Base-by-base conservation (phyloP, 495 filamentous ascomycete genomes). In the Aspergillus diversus region DNA sequence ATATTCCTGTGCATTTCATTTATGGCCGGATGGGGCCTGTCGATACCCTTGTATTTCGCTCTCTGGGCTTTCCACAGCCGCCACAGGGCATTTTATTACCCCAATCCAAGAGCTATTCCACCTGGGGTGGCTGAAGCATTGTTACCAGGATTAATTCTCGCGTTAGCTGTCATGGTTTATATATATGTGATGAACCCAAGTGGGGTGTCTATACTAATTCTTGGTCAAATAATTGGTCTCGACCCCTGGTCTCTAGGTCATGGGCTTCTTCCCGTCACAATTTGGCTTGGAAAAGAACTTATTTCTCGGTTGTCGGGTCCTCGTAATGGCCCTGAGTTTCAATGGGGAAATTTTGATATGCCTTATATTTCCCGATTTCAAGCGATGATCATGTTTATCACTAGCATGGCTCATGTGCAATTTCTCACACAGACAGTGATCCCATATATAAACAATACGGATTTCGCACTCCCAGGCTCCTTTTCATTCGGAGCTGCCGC, bases 21-120 rank as follows among this genome's bases (percentile, higher is more conserved):
- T 11, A 42, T 61, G 17, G 6, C 63, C 9, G 57, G 59, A 9
- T 69, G 64, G 62, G 54, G 60, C 3, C 7, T 60, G 8, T 54
- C 65, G 3, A 6, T 60, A 4, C 59, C 69, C 2, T 5, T 67
- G 4, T 69, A 67, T 54, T 64, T 69, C 47, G 53, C 65, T 1
- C 35, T 64, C n/a, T 66, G 62, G 56, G 56, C 67, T 7, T 34
- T 49, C 31, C 34, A 39, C 50, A 69, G 58, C 33, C 56, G 33
- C 1, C 11, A 13, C 0, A 43, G 48, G 31, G n/a, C 61, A 9
- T 68, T 65, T 17, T 72, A 70, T 31, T 64, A 66, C 47, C 70
- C 65, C 5, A 57, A 42, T 21, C 58, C 65, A 12, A 55, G 67
- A 32, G 61, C 65, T 32, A 57, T 68, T 8, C 53, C 63, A 43